These are phyloP conservation scores for Umbilicus rupestris DNA, from an alignment of 164 flowering plant genomes.

Conservation along the genomic window DNA sequence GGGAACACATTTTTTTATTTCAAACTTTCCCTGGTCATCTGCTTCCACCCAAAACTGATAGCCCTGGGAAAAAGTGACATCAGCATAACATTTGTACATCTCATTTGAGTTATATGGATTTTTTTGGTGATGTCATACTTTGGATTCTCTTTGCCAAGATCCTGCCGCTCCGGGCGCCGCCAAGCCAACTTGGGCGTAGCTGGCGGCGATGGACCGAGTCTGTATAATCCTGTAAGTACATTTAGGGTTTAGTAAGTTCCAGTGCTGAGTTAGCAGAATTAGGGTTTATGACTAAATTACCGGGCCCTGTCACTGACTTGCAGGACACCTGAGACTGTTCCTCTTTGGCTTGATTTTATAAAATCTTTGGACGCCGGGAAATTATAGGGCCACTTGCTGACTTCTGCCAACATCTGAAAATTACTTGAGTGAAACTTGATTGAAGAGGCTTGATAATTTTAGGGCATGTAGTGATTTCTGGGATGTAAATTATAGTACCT, in stretches of 20 bases:
- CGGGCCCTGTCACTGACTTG: conserved; percentile 47
- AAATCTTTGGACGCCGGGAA: conserved; percentile 65
- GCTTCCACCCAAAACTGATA: conserved; percentile 80
- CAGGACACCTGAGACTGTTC: conserved; percentile 50
- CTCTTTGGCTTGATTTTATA: conserved; percentile 43
- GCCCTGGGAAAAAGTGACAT: conserved; percentile 29
- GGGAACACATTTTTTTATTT: conserved; percentile 32
- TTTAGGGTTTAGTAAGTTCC: too few relatives aligned
- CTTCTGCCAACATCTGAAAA: conserved; percentile 52
- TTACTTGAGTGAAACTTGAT: background rate
- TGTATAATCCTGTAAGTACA: conserved; percentile 26
- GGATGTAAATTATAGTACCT: conserved; percentile 16
- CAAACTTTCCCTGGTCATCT: conserved; percentile 48
- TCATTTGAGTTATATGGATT: background rate
- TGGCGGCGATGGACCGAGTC: conserved; percentile 30
- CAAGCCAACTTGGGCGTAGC: conserved; percentile 64
- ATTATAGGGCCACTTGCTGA: conserved; percentile 71
- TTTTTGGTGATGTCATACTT: conserved; percentile 27
- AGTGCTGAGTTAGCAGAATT: too few relatives aligned
- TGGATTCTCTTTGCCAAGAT: conserved; percentile 90
- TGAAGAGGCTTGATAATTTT: background rate
- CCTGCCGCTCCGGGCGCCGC: conserved; percentile 73
- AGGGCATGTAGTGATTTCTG: background rate
- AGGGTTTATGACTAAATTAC: background rate
- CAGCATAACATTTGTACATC: background rate